Conservation (phyloP, 192 early-diverging fungal genomes). For the Lobulomyces angularis region DNA sequence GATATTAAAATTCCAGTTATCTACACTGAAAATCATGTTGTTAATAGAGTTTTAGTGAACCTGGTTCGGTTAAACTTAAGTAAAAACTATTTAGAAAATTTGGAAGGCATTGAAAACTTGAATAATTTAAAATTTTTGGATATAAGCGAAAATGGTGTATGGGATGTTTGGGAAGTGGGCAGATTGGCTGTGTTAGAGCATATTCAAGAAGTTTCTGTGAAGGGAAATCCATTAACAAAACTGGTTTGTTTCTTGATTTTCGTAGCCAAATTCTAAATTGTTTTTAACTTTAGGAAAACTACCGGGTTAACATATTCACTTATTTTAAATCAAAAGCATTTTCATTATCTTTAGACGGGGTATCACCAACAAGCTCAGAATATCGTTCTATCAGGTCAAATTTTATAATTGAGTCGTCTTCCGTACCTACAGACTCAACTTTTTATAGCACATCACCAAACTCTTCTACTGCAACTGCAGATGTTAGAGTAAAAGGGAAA, state of each 20-base stretch:
- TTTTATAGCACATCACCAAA: neutral
- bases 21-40: no score
- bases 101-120: slow-evolving; percentile 18
- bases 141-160: slow-evolving; percentile 23
- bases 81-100: slow-evolving; percentile 21
- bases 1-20: no score
- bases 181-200: slow-evolving; percentile 12
- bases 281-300: slow-evolving; percentile 12
- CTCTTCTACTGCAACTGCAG: neutral
- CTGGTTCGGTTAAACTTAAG: no score
- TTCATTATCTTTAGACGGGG: slow-evolving; percentile 18
- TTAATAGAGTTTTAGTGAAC: no score
- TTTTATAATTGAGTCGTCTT: slow-evolving; percentile 11
- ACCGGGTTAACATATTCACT: slow-evolving; percentile 28
- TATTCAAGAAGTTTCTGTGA: slow-evolving; percentile 16
- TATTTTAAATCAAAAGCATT: slow-evolving; percentile 26
- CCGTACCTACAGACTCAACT: neutral
- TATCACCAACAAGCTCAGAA: slow-evolving; percentile 16
- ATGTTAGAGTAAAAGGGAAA: slow-evolving; percentile 1
- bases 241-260: slow-evolving; percentile 9
- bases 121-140: slow-evolving; percentile 13
- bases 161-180: slow-evolving; percentile 29
- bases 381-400: slow-evolving; percentile 16
- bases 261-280: neutral
- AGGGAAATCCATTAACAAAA: slow-evolving; percentile 23